Conservation (phyloP, 2,329 filamentous ascomycete species). For the Fusarium sororula region DNA sequence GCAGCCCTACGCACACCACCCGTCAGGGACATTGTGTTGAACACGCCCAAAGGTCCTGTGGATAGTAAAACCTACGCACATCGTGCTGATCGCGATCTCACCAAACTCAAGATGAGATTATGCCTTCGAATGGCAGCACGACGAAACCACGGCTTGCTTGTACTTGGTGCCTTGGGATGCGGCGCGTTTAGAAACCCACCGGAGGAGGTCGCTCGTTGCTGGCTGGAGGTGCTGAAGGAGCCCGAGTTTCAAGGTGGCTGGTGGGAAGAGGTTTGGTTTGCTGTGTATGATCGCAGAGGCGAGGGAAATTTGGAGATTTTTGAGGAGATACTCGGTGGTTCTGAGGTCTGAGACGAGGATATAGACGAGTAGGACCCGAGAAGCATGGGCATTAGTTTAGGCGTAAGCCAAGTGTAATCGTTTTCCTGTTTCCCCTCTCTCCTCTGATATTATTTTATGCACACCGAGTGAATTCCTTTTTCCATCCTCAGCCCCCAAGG, state of each 20-base stretch:
- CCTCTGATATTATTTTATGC: neutral
- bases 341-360: slow-evolving; percentile 39
- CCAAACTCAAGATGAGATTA: slow-evolving; percentile 70
- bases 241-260: slow-evolving; percentile 70
- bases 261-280: slow-evolving; percentile 72
- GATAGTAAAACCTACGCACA: slow-evolving; percentile 52
- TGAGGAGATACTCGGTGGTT: slow-evolving; percentile 52
- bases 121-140: slow-evolving; percentile 67
- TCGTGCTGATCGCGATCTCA: slow-evolving; percentile 58
- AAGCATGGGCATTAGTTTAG: neutral
- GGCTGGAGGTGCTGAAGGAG: slow-evolving; percentile 68
- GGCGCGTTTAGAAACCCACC: slow-evolving; percentile 72
- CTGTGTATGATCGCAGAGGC: slow-evolving; percentile 59
- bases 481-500: neutral
- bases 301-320: slow-evolving; percentile 63
- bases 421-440: neutral
- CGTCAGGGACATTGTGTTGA: slow-evolving; percentile 23
- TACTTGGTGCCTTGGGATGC: slow-evolving; percentile 76
- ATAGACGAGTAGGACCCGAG: neutral
- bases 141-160: slow-evolving; percentile 64
- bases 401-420: too few species aligned
- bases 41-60: slow-evolving; percentile 32
- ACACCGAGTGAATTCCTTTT: neutral
- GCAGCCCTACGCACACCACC: slow-evolving; percentile 62
- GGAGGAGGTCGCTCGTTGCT: slow-evolving; percentile 69